phyloP scores from a whole-genome alignment of 768 basidiomycete genomes.

The Lyophyllum shimeji region DNA sequence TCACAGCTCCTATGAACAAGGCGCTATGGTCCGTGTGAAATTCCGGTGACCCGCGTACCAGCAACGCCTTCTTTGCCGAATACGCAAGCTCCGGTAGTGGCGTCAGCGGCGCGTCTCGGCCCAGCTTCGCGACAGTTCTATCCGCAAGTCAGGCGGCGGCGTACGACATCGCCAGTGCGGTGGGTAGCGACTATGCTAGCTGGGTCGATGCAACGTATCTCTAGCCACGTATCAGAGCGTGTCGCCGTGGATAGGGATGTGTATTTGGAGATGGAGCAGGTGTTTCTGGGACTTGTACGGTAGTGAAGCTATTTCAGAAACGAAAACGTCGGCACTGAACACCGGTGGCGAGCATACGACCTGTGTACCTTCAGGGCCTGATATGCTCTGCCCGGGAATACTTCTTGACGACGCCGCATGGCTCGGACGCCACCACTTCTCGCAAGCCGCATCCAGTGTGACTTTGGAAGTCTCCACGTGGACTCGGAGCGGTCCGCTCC shows the following conservation, averaged over 20 bases:
- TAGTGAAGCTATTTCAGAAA: too few relatives aligned
- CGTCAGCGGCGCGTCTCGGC: constrained; percentile 29
- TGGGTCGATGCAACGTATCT: constrained; percentile 46
- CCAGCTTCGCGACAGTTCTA: constrained; percentile 41
- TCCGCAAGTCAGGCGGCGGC: constrained; percentile 33
- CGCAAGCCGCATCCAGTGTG: too few relatives aligned
- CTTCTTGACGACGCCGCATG: too few relatives aligned
- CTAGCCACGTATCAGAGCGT: neutral
- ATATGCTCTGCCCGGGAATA: too few relatives aligned
- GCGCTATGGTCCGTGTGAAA: constrained; percentile 51
- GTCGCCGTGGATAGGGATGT: neutral
- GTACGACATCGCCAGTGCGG: constrained; percentile 43
- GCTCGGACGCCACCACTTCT: too few relatives aligned
- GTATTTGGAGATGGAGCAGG: too few relatives aligned
- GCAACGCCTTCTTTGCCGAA: constrained; percentile 46
- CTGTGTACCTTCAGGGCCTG: too few relatives aligned
- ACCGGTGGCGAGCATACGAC: too few relatives aligned
- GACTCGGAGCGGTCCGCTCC: too few relatives aligned
- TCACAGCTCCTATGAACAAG: constrained; percentile 38
- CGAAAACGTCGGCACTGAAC: too few relatives aligned
- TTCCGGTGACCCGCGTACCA: constrained; percentile 31
- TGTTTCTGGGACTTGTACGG: too few relatives aligned
- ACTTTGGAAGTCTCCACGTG: too few relatives aligned
- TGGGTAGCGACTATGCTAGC: constrained; percentile 42
- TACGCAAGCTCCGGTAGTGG: constrained; percentile 45